Evolutionary conservation across 139 green algal genomes (phyloP).

Genomic region (Desmodesmus armatus): DNA sequence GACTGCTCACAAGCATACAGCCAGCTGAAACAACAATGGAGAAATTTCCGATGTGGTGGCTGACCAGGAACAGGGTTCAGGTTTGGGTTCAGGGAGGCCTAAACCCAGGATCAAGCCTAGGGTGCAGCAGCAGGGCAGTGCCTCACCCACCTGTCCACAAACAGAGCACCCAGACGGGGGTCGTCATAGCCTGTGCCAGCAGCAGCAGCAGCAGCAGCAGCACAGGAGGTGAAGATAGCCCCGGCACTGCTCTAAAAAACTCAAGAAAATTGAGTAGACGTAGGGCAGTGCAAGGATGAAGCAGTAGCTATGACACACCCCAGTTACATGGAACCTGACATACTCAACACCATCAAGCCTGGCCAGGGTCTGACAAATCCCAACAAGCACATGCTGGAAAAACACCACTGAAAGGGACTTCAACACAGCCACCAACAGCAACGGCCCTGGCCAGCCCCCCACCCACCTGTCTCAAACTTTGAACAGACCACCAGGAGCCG

Average conservation of each 20-base stretch:
- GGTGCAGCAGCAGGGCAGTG: slow-evolving; percentile 37
- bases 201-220: background rate
- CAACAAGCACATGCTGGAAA: background rate
- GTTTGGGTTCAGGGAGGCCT: background rate
- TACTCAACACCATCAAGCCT: no score
- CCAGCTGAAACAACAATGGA: background rate
- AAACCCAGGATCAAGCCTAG: background rate
- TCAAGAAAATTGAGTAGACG: background rate
- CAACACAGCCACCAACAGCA: background rate
- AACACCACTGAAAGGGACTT: background rate
- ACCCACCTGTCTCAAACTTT: slow-evolving; percentile 58
- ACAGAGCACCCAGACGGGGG: slow-evolving; percentile 54
- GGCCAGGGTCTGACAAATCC: background rate
- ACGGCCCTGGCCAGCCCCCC: no score
- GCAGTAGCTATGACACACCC: background rate
- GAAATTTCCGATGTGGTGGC: background rate
- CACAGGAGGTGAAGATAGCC: background rate
- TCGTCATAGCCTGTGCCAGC: slow-evolving; percentile 54
- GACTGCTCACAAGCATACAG: background rate
- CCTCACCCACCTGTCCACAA: slow-evolving; percentile 51
- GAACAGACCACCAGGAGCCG: slow-evolving; percentile 61
- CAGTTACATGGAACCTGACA: background rate
- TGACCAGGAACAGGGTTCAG: background rate
- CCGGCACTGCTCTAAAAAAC: background rate
- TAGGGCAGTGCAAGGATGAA: background rate